Base-by-base conservation (phyloP, 2,329 filamentous ascomycete genomes). In the Paraconiothyrium sp. region DNA sequence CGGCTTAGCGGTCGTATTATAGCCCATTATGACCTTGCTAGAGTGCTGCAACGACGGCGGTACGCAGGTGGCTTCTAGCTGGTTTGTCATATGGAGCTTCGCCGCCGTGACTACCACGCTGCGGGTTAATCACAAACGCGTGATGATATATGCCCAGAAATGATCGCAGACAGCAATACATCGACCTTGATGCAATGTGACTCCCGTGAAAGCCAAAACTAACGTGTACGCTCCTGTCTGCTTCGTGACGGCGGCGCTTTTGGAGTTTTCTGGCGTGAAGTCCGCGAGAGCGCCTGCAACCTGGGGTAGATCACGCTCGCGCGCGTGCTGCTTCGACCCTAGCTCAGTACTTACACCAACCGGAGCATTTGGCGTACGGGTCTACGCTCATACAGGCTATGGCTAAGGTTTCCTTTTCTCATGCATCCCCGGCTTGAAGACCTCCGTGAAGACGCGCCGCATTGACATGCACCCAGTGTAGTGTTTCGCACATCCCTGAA, bases 401-500 rank as follows among this genome's bases (percentile, higher is more conserved):
- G 60, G 46, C 22, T 58, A 55, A 32, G 14, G 35, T 51, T 16
- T 30, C 24, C 16, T 66, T 61, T 60, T 41, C 20, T 52, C 64
- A 60, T 60, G 59, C 64, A 55, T 49, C 35, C 56, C 58, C 27
- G 32, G 55, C 46, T 35, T 37, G 44, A 50, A 57, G 54, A 27
- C 27, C 41, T 54, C 39, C 54, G 22, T 44, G 22, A 24, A 60
- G 54, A 56, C 30, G 54, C 54, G 43, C 54, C 62, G 59, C 71
- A 61, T 56, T 54, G 63, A 67, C 59, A 65, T 57, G 64, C 27
- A 30, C 27, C 27, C 27, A 30, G 27, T 30, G 27, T 30, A 4
- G 58, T 56, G 68, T 72, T 61, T 68, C 68, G 64, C 30, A 61
- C 34, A 62, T 39, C 61, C 66, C 57, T 47, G 62, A 69, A 68